phyloP scores from a whole-genome alignment of 83 land plant species.

The Diphasiastrum complanatum region DNA sequence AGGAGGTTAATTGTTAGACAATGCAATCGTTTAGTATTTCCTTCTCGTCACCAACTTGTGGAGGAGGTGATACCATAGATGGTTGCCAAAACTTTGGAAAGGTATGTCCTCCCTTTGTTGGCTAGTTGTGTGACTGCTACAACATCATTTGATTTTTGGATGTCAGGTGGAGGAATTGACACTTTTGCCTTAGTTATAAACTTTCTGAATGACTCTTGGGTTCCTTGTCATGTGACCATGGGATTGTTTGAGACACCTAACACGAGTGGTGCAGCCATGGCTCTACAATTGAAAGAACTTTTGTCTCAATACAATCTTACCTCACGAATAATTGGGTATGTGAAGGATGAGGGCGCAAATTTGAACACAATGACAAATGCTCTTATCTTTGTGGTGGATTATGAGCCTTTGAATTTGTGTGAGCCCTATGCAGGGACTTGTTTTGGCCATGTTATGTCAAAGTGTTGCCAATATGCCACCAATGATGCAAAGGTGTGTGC shows the following conservation, averaged over 20 bases:
- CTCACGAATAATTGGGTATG: background rate
- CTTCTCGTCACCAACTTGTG: constrained; percentile 1
- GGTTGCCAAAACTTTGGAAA: background rate
- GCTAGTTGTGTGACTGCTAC: background rate
- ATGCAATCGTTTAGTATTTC: background rate
- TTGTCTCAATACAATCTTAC: background rate
- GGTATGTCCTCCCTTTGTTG: background rate
- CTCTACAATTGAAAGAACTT: background rate
- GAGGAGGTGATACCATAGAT: background rate
- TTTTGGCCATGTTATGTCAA: constrained; percentile 5
- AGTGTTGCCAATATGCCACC: too few relatives aligned
- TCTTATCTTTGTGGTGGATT: background rate
- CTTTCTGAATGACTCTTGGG: constrained; percentile 2
- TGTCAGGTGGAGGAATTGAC: background rate
- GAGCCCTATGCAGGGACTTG: background rate
- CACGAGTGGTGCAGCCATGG: background rate
- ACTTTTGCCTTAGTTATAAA: constrained; percentile 1
- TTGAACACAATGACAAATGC: too few relatives aligned
- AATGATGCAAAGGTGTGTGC: constrained; percentile 1
- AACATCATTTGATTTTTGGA: too few relatives aligned
- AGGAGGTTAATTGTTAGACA: constrained; percentile 4
- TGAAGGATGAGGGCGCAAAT: constrained; percentile 1
- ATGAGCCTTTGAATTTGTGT: background rate
- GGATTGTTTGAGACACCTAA: background rate
- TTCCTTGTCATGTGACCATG: too few relatives aligned